These are phyloP conservation scores for Metrosideros polymorpha DNA, from an alignment of 441 rosid species.

Conservation along the genomic window DNA sequence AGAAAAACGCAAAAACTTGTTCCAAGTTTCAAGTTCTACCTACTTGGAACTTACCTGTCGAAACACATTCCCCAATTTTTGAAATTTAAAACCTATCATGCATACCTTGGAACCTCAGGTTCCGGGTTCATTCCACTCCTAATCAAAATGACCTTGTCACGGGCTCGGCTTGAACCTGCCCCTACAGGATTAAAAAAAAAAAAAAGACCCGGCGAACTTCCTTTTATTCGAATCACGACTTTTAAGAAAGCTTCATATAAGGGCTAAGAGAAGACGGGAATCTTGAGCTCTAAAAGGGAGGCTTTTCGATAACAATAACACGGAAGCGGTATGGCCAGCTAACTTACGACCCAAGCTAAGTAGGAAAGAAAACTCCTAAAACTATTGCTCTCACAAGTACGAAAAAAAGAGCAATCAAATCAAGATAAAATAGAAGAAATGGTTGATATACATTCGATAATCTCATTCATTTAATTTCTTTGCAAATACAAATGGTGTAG, in stretches of 20 bases:
- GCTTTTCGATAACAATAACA: not conserved
- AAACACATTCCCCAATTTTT: too few species aligned
- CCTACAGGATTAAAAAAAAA: not conserved
- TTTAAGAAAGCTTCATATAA: not conserved
- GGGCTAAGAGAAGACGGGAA: not conserved
- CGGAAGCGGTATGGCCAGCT: accelerated
- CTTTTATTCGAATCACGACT: not conserved
- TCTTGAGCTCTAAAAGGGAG: not conserved
- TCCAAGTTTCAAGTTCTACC: too few species aligned
- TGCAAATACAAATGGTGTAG: not conserved
- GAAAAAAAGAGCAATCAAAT: not conserved
- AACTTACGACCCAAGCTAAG: not conserved
- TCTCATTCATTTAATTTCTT: not conserved
- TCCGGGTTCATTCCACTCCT: too few species aligned
- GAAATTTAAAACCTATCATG: too few species aligned
- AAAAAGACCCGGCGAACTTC: not conserved
- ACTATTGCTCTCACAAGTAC: not conserved
- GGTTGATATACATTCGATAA: not conserved
- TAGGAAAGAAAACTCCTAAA: not conserved
- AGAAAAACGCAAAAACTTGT: too few species aligned
- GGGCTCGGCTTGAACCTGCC: not conserved
- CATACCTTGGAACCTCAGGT: too few species aligned
- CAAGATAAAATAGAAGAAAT: not conserved
- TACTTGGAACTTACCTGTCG: too few species aligned
- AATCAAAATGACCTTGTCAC: not conserved